Percentiles rank a stretch among this genome's conserved stretches.
Conservation (phyloP, 2,329 filamentous ascomycete species). For the Incumbomyces delicatus region DNA sequence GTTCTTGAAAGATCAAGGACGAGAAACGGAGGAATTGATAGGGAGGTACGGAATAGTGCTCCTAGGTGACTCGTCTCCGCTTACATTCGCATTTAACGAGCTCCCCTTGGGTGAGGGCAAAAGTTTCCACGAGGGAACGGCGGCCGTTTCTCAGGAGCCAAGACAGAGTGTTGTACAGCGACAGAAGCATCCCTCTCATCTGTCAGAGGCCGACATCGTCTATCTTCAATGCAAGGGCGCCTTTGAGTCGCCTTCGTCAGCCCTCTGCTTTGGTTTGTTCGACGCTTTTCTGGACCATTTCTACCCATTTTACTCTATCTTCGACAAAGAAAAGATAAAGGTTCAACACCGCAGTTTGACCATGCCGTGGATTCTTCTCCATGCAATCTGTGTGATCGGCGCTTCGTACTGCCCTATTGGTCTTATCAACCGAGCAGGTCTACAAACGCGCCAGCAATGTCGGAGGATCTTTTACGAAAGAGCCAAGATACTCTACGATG, state of each 20-base stretch:
- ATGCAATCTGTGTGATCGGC: slow-evolving; percentile 21
- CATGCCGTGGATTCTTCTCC: slow-evolving; percentile 17
- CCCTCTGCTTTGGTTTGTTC: not conserved
- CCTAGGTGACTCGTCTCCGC: slow-evolving; percentile 9
- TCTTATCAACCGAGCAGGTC: slow-evolving; percentile 19
- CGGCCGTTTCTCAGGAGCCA: not conserved
- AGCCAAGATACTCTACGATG: slow-evolving; percentile 24
- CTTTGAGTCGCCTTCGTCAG: not conserved
- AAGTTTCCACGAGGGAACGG: not conserved
- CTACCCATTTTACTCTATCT: slow-evolving; percentile 10
- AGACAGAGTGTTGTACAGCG: not conserved
- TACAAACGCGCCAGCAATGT: slow-evolving; percentile 18
- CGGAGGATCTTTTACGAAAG: slow-evolving; percentile 22
- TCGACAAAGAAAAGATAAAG: slow-evolving; percentile 8
- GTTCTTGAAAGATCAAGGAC: slow-evolving; percentile 8
- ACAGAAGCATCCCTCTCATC: slow-evolving; percentile 8
- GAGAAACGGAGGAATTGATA: slow-evolving; percentile 8
- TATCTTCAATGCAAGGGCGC: slow-evolving; percentile 10
- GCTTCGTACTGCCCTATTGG: slow-evolving; percentile 17
- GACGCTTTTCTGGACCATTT: slow-evolving; percentile 9
- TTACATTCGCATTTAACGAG: slow-evolving; percentile 11
- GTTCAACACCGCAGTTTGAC: slow-evolving; percentile 2
- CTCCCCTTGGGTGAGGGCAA: slow-evolving; percentile 4
- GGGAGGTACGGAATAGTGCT: slow-evolving; percentile 10
- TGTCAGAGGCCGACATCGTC: slow-evolving; percentile 6